Evolutionary conservation across 179 eudicot species (phyloP).

Genomic region (Amaranthus tricolor): DNA sequence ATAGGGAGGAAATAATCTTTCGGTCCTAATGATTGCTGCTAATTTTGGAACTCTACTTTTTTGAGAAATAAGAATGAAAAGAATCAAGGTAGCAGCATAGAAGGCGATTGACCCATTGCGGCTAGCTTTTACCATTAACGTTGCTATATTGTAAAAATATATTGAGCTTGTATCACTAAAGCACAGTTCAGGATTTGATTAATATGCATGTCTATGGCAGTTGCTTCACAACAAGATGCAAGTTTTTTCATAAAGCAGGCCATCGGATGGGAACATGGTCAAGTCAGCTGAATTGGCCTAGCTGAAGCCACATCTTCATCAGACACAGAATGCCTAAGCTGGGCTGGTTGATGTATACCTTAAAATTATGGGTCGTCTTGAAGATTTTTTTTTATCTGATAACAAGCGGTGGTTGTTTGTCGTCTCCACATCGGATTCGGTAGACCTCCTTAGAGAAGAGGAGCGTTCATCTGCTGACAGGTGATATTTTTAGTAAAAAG

Average conservation of each 20-base stretch:
- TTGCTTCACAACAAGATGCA: conserved; percentile 25
- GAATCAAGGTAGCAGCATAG: too few species aligned
- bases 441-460: conserved; percentile 19
- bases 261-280: conserved; percentile 30
- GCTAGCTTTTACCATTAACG: neutral
- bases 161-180: neutral
- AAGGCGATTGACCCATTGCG: neutral
- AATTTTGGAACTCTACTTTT: too few species aligned
- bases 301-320: conserved; percentile 26
- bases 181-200: neutral
- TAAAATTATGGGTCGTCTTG: conserved; percentile 20
- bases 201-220: conserved; percentile 14
- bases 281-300: conserved; percentile 26
- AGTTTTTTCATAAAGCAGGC: conserved; percentile 32
- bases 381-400: conserved; percentile 22
- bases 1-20: too few species aligned
- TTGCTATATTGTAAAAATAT: neutral
- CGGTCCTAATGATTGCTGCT: too few species aligned
- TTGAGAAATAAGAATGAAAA: too few species aligned
- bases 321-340: conserved; percentile 22
- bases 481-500: conserved; percentile 28
- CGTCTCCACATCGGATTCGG: conserved; percentile 25
- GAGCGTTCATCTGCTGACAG: conserved; percentile 28
- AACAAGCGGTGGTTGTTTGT: conserved; percentile 30
- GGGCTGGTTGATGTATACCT: conserved; percentile 27